Evolutionary conservation across 441 rosid species (phyloP), one percentile per base, ranked within the genome.

Genomic region (Pelargonium myrrhifolium): DNA sequence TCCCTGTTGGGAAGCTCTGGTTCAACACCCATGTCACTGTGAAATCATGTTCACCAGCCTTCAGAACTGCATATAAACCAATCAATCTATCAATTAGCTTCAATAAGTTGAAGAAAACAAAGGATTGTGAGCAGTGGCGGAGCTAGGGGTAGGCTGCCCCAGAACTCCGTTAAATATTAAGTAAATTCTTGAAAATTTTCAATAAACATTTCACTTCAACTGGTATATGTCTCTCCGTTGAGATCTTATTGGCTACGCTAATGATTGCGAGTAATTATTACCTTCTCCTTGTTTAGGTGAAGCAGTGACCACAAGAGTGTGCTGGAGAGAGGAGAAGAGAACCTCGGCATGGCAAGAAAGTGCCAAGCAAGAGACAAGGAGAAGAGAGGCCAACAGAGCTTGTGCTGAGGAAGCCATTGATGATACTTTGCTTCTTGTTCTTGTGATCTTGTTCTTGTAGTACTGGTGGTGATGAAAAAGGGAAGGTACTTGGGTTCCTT

Each of bases 11-110:
- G 35, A 69, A 15, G 70, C 69, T 85, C 72, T 74, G 76, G 78
- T 85, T 82, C 31, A 78, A 17, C 17, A 72, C 65, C 95, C 95
- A 88, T 5, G 80, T 82, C 63, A 86, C 73, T 0, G 79, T 79
- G 64, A 88, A 73, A 31, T 75, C 82, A 75, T 88, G 85, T 55
- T 70, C 83, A 0, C 88, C 90, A 11, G 78, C 77, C 72, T 79
- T 75, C 69, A 86, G 24, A 68, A 84, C 93, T 88, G 84, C 72
- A 68, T 10, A 10, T 0, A 7, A 67, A 9, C 15, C 4, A 24
- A n/a, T n/a, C n/a, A n/a, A n/a, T n/a, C n/a, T n/a, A 31, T 21
- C 37, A 22, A 65, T 42, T 37, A 17, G 28, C 9, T 4, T 9
- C 43, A 20, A 6, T 12, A 20, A 56, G 17, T 9, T 3, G 55